A percentile compares a stretch with the other conserved stretches of the same genome.
Evolutionary conservation across 371 early-diverging fungal genomes (phyloP).

Genomic region (Lichtheimia hyalospora): DNA sequence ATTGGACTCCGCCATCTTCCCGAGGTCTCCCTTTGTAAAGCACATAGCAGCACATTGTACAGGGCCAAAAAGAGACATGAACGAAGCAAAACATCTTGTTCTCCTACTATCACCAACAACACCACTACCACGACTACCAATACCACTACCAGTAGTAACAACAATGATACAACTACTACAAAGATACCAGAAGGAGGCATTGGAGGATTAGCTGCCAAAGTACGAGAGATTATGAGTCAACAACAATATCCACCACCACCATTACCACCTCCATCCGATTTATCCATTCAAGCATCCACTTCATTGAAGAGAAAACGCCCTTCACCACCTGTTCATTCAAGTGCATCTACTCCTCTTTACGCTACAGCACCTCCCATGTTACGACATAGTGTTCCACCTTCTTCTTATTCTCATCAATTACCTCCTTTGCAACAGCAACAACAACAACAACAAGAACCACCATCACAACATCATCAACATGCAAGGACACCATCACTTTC

Average conservation of each 20-base stretch:
- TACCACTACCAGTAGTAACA: slow-evolving; percentile 18
- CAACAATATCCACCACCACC: slow-evolving; percentile 5
- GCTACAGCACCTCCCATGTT: slow-evolving; percentile 10
- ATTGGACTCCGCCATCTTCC: slow-evolving; percentile 29
- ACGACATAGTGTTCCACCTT: slow-evolving; percentile 11
- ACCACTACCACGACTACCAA: background rate
- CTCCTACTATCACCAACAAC: slow-evolving; percentile 28
- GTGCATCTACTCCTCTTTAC: slow-evolving; percentile 32
- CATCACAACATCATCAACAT: background rate
- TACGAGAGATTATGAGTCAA: background rate
- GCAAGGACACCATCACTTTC: background rate
- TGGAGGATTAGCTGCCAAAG: slow-evolving; percentile 1
- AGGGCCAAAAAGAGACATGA: slow-evolving; percentile 48
- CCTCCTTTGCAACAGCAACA: slow-evolving; percentile 6
- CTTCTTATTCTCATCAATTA: slow-evolving; percentile 13
- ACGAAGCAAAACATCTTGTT: slow-evolving; percentile 8
- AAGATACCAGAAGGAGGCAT: background rate
- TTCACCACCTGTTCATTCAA: slow-evolving; percentile 17
- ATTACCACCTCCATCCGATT: background rate
- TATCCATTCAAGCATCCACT: slow-evolving; percentile 17
- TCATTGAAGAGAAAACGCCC: slow-evolving; percentile 33
- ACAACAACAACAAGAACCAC: background rate
- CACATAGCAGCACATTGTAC: slow-evolving; percentile 49
- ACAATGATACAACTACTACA: background rate
- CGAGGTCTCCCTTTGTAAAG: slow-evolving; percentile 53